Percentiles rank a stretch among this genome's conserved stretches.
phyloP scores from a whole-genome alignment of 2,329 filamentous ascomycete genomes.

The Colletotrichum ledebouriae region DNA sequence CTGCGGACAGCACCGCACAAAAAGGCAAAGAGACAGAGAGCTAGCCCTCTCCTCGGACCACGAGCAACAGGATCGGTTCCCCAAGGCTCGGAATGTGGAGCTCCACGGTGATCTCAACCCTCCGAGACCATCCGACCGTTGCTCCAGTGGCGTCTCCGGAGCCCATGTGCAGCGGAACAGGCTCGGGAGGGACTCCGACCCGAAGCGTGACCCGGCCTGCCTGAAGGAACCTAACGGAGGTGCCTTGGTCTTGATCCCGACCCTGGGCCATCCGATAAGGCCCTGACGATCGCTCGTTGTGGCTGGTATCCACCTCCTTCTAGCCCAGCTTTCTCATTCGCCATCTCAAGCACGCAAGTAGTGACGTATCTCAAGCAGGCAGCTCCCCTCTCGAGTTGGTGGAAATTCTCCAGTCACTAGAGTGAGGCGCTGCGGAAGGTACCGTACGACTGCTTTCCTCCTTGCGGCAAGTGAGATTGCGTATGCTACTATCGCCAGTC shows the following conservation, averaged over 20 bases:
- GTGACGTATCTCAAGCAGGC: constrained; percentile 29
- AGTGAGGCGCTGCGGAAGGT: not conserved
- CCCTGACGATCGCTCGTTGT: constrained; percentile 21
- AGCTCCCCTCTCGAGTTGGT: not conserved
- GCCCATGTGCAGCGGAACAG: constrained; percentile 19
- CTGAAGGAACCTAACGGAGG: not conserved
- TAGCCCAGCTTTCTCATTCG: constrained; percentile 32
- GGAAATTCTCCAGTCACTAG: not conserved
- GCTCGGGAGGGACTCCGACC: constrained; percentile 35
- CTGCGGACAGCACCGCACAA: not conserved
- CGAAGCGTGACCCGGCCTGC: constrained; percentile 20
- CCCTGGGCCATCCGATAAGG: too few relatives aligned
- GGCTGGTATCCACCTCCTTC: constrained; percentile 25
- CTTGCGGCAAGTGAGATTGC: not conserved
- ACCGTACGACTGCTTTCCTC: not conserved
- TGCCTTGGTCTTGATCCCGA: constrained; percentile 29
- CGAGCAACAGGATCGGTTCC: constrained; percentile 6
- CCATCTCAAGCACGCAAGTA: constrained; percentile 35
- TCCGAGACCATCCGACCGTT: not conserved
- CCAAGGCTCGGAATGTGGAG: constrained; percentile 35
- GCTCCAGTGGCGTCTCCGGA: constrained; percentile 1
- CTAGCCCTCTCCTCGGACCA: constrained; percentile 1
- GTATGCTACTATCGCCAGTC: not conserved
- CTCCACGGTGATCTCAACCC: constrained; percentile 20
- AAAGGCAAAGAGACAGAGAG: not conserved